phyloP scores from a whole-genome alignment of 352 stramenopile species.

The Phytophthora cactorum region DNA sequence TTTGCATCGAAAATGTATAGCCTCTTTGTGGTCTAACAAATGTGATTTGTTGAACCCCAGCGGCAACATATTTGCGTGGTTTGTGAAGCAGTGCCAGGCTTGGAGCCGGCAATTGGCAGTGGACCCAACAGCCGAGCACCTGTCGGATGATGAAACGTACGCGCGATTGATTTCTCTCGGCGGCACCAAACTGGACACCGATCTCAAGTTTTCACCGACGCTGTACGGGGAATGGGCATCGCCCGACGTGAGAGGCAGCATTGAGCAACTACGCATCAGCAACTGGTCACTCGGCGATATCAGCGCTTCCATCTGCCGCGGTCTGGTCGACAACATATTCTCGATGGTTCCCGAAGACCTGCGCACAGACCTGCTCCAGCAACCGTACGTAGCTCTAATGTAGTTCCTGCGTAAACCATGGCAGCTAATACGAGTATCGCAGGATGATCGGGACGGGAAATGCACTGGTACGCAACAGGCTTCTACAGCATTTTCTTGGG shows the following conservation, averaged over 20 bases:
- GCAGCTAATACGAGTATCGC: constrained; percentile 9
- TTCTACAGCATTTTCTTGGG: constrained; percentile 58
- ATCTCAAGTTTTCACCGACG: constrained; percentile 57
- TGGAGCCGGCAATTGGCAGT: constrained; percentile 54
- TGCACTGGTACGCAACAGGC: constrained; percentile 56
- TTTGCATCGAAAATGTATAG: neutral
- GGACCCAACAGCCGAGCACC: constrained; percentile 19
- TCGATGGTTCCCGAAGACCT: constrained; percentile 57
- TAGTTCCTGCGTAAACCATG: neutral
- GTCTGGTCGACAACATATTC: constrained; percentile 68
- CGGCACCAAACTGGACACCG: constrained; percentile 45
- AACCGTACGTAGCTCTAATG: constrained; percentile 38
- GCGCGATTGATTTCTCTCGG: constrained; percentile 57
- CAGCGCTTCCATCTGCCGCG: constrained; percentile 61
- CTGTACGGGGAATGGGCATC: constrained; percentile 61
- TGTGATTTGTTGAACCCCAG: constrained; percentile 29
- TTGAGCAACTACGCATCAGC: constrained; percentile 46
- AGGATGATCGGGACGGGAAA: constrained; percentile 73
- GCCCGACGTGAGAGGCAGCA: constrained; percentile 37
- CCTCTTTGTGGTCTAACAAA: neutral
- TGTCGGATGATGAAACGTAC: constrained; percentile 42
- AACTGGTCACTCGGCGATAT: constrained; percentile 76
- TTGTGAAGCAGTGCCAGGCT: constrained; percentile 56
- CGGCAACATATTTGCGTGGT: constrained; percentile 71
- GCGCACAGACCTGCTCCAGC: constrained; percentile 30